Percentiles rank a stretch among this genome's conserved stretches.
Conservation (phyloP, 1,139 yeast genomes). For the Sugiyamaella paludigena region DNA sequence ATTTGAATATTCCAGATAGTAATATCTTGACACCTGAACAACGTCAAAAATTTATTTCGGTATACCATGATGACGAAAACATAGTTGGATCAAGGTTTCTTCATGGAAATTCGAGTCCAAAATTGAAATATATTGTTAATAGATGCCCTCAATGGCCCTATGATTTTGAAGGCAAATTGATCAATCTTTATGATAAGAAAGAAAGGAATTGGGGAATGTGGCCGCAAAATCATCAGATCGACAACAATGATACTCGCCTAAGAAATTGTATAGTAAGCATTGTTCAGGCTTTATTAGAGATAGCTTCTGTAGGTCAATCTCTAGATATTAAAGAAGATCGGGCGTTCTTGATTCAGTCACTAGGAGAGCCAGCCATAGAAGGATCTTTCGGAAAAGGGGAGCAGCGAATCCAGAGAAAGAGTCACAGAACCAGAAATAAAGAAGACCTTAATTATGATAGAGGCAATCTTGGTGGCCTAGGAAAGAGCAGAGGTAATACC, state of each 20-base stretch:
- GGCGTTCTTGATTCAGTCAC: constrained; percentile 4
- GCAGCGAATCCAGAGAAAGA: background rate
- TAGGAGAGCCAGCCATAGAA: background rate
- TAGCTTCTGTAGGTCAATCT: constrained; percentile 2
- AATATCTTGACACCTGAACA: background rate
- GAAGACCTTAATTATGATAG: no score
- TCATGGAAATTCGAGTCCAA: background rate
- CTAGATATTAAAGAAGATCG: constrained; percentile 6
- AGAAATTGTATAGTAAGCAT: background rate
- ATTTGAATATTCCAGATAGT: background rate
- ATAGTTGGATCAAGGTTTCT: no score
- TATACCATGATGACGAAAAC: no score
- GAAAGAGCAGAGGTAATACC: no score
- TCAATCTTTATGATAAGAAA: constrained; percentile 6
- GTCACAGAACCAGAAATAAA: background rate
- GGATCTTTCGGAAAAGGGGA: background rate
- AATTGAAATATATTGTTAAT: constrained; percentile 3
- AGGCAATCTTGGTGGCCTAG: no score
- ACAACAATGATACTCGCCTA: background rate
- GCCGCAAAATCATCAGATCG: constrained; percentile 3
- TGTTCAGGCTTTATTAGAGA: constrained; percentile 4
- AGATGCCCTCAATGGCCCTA: constrained; percentile 12
- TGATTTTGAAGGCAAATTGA: background rate
- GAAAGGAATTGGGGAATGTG: constrained; percentile 10
- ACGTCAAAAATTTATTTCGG: background rate